Evolutionary conservation across 352 stramenopile genomes (phyloP).

Genomic region (Phytophthora agathidicida): DNA sequence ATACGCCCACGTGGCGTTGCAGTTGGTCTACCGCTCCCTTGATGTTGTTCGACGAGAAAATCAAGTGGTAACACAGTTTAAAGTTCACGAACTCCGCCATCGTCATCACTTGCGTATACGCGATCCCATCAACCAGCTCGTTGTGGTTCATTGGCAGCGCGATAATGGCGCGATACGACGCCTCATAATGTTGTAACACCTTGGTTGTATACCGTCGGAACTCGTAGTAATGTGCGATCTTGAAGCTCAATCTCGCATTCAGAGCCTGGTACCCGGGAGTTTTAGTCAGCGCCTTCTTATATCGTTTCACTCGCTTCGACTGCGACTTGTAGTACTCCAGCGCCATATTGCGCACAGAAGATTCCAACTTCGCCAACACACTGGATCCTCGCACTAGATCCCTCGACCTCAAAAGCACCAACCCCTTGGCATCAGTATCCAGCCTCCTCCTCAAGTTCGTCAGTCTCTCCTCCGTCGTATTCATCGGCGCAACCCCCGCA

Average conservation of each 20-base stretch:
- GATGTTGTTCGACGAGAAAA: slow-evolving; percentile 86
- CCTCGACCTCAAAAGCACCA: slow-evolving; percentile 69
- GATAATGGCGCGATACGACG: slow-evolving; percentile 72
- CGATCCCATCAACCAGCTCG: slow-evolving; percentile 42
- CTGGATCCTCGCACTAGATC: slow-evolving; percentile 67
- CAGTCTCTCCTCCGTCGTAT: slow-evolving; percentile 79
- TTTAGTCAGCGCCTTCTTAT: slow-evolving; percentile 84
- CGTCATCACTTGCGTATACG: slow-evolving; percentile 73
- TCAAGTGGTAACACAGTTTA: slow-evolving; percentile 88
- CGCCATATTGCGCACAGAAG: slow-evolving; percentile 71
- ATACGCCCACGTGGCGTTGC: slow-evolving; percentile 80
- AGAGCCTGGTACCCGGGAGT: slow-evolving; percentile 53
- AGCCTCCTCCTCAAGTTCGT: slow-evolving; percentile 66
- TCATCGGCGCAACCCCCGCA: slow-evolving; percentile 55
- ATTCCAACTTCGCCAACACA: slow-evolving; percentile 78
- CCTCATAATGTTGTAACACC: slow-evolving; percentile 86
- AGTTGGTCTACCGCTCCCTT: slow-evolving; percentile 87
- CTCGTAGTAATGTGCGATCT: slow-evolving; percentile 91
- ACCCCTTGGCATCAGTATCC: slow-evolving; percentile 75
- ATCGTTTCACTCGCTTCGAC: slow-evolving; percentile 87
- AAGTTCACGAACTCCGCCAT: slow-evolving; percentile 90
- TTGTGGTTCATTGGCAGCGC: slow-evolving; percentile 62
- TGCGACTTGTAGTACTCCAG: slow-evolving; percentile 91
- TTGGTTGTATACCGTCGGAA: slow-evolving; percentile 88
- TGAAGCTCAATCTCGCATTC: slow-evolving; percentile 84